These are phyloP conservation scores for Candida mesenterica DNA, from an alignment of 1,139 yeast genomes.

Conservation along the genomic window DNA sequence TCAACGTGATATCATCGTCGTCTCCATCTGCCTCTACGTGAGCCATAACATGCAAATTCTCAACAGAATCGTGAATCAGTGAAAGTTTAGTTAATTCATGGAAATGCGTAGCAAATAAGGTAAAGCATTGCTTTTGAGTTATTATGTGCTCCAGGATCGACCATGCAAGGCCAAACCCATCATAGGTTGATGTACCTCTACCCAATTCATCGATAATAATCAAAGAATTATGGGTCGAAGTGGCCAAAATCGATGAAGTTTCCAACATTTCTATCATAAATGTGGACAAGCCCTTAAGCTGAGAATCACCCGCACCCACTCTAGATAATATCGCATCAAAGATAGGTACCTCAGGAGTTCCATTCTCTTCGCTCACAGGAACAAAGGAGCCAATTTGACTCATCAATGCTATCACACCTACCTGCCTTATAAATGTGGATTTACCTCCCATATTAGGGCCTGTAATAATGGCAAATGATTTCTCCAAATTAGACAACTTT, in stretches of 20 bases:
- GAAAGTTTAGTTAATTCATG: slow-evolving; percentile 87
- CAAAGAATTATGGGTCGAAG: slow-evolving; percentile 80
- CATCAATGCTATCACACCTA: slow-evolving; percentile 86
- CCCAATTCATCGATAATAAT: slow-evolving; percentile 95
- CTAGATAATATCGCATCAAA: slow-evolving; percentile 92
- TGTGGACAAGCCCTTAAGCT: slow-evolving; percentile 92
- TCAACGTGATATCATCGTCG: slow-evolving; percentile 71
- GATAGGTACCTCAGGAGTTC: slow-evolving; percentile 69
- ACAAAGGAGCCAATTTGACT: slow-evolving; percentile 93
- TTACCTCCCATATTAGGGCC: slow-evolving; percentile 99
- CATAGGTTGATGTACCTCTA: slow-evolving; percentile 95
- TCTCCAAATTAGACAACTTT: slow-evolving; percentile 38
- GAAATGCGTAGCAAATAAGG: slow-evolving; percentile 94
- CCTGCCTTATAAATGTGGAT: slow-evolving; percentile 88
- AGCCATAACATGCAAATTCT: slow-evolving; percentile 91
- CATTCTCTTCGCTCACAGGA: slow-evolving; percentile 53
- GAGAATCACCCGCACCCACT: slow-evolving; percentile 99
- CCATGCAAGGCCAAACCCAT: slow-evolving; percentile 98
- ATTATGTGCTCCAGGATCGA: slow-evolving; percentile 88
- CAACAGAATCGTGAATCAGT: slow-evolving; percentile 56
- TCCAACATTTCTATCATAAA: slow-evolving; percentile 99
- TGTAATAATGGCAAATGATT: slow-evolving; percentile 80
- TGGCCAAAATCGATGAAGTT: slow-evolving; percentile 84
- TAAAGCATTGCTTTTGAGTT: slow-evolving; percentile 66
- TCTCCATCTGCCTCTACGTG: slow-evolving; percentile 55